Conservation (phyloP, 345 rosid genomes). For the Bruguiera gymnorhiza region DNA sequence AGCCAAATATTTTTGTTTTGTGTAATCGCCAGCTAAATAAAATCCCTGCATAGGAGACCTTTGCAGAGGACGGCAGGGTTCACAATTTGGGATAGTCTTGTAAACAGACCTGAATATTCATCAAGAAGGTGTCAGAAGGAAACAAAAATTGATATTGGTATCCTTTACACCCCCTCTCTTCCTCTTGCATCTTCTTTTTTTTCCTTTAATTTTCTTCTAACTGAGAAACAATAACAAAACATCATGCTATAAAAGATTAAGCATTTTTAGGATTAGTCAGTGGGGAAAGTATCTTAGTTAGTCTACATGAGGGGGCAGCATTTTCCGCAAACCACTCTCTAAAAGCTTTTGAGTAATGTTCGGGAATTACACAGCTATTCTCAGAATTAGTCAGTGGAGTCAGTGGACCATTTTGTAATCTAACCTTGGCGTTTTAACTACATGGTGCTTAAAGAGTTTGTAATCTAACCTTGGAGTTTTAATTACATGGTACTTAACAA, state of each 20-base stretch:
- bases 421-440: neutral
- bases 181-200: too few relatives aligned
- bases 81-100: constrained; percentile 55
- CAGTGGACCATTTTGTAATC: too few relatives aligned
- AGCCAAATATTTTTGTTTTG: constrained; percentile 94
- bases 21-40: constrained; percentile 91
- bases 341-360: neutral
- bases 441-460: constrained; percentile 1
- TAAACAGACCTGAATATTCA: constrained; percentile 72
- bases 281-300: too few relatives aligned
- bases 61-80: constrained; percentile 27
- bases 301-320: neutral
- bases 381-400: too few relatives aligned
- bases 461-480: constrained; percentile 82
- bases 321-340: neutral
- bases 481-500: constrained; percentile 81
- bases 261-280: too few relatives aligned
- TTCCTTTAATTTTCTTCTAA: too few relatives aligned
- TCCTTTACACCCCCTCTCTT: neutral
- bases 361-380: neutral
- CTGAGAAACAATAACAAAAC: too few relatives aligned
- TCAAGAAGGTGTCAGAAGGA: neutral
- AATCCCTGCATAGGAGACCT: constrained; percentile 85
- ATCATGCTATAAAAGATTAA: too few relatives aligned
- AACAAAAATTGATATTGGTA: neutral